Percentiles rank a stretch among this genome's conserved stretches.
Conservation (phyloP, 805 yeast genomes). For the Yamadazyma endophytica region DNA sequence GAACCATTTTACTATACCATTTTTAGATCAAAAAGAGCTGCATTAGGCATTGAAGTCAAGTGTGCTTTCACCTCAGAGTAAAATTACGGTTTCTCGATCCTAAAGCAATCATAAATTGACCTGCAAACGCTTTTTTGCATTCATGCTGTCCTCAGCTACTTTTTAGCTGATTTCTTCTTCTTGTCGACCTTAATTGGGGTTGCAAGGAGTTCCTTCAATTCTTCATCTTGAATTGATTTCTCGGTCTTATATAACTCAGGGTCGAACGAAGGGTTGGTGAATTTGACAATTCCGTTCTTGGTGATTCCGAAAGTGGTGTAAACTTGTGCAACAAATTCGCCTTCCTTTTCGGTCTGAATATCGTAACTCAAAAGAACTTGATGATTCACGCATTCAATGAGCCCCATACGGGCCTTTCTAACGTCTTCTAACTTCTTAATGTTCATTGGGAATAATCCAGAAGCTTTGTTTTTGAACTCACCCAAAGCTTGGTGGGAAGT, state of each 20-base stretch:
- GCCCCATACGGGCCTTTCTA: slow-evolving; percentile 68
- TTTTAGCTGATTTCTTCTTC: slow-evolving; percentile 22
- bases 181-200: slow-evolving; percentile 48
- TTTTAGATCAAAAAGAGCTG: too few relatives aligned
- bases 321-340: slow-evolving; percentile 63
- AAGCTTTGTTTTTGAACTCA: slow-evolving; percentile 63
- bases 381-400: slow-evolving; percentile 68
- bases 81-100: too few relatives aligned
- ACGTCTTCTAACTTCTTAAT: slow-evolving; percentile 64
- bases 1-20: too few relatives aligned
- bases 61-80: too few relatives aligned
- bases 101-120: too few relatives aligned
- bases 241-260: slow-evolving; percentile 49
- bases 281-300: slow-evolving; percentile 64
- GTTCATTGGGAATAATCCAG: slow-evolving; percentile 62
- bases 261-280: slow-evolving; percentile 54
- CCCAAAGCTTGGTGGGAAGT: slow-evolving; percentile 63
- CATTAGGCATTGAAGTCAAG: too few relatives aligned
- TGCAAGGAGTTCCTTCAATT: slow-evolving; percentile 41
- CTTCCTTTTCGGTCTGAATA: slow-evolving; percentile 62
- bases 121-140: too few relatives aligned
- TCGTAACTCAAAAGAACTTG: slow-evolving; percentile 66
- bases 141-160: too few relatives aligned
- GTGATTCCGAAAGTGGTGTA: slow-evolving; percentile 75
- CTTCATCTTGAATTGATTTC: slow-evolving; percentile 51